These are phyloP conservation scores for Metrosideros polymorpha DNA, from an alignment of 441 rosid genomes.

Conservation along the genomic window DNA sequence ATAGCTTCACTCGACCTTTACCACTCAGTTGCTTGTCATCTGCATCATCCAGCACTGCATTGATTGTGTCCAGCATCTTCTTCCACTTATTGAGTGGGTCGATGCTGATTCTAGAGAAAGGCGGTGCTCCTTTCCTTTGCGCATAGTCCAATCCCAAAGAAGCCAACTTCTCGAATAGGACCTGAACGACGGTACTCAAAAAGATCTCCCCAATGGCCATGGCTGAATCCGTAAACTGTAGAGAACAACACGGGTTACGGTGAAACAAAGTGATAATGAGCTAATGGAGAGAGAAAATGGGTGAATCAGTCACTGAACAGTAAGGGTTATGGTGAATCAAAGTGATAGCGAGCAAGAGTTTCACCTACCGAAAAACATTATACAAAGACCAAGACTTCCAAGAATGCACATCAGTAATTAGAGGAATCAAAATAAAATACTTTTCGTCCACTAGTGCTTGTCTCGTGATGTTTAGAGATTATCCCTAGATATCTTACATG, in stretches of 20 bases:
- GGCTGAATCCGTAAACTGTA: not conserved
- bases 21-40: not conserved
- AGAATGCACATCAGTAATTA: not conserved
- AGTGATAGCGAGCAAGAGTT: not conserved
- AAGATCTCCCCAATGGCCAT: not conserved
- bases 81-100: not conserved
- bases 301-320: not conserved
- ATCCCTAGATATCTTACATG: not conserved
- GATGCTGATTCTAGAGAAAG: not conserved
- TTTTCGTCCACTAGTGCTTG: not conserved
- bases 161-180: not conserved
- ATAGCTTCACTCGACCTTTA: not conserved
- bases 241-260: not conserved
- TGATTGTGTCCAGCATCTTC: not conserved
- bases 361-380: not conserved
- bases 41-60: not conserved
- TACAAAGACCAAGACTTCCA: not conserved
- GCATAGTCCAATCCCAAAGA: not conserved
- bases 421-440: not conserved
- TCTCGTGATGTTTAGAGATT: not conserved
- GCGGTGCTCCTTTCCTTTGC: not conserved
- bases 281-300: not conserved
- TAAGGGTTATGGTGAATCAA: not conserved
- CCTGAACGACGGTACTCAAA: not conserved
- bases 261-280: not conserved